Base-by-base conservation (phyloP, 495 filamentous ascomycete genomes). In the Penicillium alfredii region DNA sequence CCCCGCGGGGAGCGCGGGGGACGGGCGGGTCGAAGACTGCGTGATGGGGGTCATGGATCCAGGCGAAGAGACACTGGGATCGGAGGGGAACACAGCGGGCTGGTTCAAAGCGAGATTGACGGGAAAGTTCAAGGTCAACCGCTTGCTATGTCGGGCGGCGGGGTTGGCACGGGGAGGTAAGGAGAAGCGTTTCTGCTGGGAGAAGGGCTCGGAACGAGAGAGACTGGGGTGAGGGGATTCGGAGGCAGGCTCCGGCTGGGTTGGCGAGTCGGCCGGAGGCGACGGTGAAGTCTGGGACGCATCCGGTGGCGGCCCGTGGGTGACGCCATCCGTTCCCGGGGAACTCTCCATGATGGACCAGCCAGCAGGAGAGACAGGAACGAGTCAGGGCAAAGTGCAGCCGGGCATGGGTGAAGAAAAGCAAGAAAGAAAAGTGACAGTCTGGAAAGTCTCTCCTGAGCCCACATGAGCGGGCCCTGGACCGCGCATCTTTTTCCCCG, bases 111-210 rank as follows among this genome's bases (percentile, higher is more conserved):
- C 56, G 30, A 57, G 45, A 40, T 60, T 64, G 51, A 90, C 80
- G 25, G 84, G 87, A 45, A 93, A 80, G 30, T 81, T 87, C 37
- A 89, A 62, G n/a, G 86, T 89, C 18, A 89, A 65, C 35, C 86
- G 77, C 57, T 90, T 86, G 30, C 76, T 66, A 56, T 76, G 75
- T 35, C 78, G 73, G 10, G 81, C 77, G 10, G 72, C 64, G 12
- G 69, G 63, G 18, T 60, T 44, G 17, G 64, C 76, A 73, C 44
- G 72, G 51, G 45, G 69, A 63, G 66, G 61, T 15, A 80, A 69
- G 33, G 72, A 63, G 11, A 74, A 72, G 22, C 68, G 69, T 31
- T 72, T 74, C 34, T 49, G 58, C 33, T 49, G 51, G 6, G 31
- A 27, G 14, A 45, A 46, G 1, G 49, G 45, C 6, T 42, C 36